Evolutionary conservation across 768 basidiomycete genomes (phyloP).

Genomic region (Hygrophorus pudorinus): DNA sequence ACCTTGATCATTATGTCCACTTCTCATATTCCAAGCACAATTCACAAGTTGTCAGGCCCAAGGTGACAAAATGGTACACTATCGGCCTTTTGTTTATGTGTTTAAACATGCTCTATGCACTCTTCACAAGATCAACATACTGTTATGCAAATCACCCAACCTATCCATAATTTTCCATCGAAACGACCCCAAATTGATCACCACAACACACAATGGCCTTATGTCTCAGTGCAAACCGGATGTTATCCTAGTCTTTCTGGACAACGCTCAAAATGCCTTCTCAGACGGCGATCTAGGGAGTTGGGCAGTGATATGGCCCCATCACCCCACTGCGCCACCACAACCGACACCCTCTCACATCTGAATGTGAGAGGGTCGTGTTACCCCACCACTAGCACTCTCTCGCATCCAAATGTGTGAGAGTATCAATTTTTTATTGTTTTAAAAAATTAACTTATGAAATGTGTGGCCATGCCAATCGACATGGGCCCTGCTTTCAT

Average conservation of each 20-base stretch:
- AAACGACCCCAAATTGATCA: constrained; percentile 1
- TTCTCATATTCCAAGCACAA: neutral
- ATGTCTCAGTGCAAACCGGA: neutral
- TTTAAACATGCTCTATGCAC: neutral
- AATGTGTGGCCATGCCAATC: too few relatives aligned
- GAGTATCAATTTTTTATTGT: too few relatives aligned
- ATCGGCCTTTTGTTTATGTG: neutral
- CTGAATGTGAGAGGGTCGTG: too few relatives aligned
- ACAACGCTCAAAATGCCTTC: neutral
- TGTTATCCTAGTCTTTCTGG: constrained; percentile 1
- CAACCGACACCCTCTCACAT: too few relatives aligned
- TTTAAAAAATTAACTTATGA: too few relatives aligned
- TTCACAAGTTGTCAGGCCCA: constrained; percentile 1
- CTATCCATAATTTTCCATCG: neutral
- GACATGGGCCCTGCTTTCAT: too few relatives aligned
- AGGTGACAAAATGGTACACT: neutral
- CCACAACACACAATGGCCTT: neutral
- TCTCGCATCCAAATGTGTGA: too few relatives aligned
- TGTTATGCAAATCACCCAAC: neutral
- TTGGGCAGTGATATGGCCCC: too few relatives aligned
- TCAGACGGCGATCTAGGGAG: neutral
- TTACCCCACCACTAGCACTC: too few relatives aligned
- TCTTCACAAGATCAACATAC: neutral
- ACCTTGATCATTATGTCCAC: neutral
- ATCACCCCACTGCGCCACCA: too few relatives aligned